Percentiles rank a stretch among this genome's conserved stretches.
Evolutionary conservation across 345 rosid species (phyloP).

Genomic region (Euphorbia lathyris): DNA sequence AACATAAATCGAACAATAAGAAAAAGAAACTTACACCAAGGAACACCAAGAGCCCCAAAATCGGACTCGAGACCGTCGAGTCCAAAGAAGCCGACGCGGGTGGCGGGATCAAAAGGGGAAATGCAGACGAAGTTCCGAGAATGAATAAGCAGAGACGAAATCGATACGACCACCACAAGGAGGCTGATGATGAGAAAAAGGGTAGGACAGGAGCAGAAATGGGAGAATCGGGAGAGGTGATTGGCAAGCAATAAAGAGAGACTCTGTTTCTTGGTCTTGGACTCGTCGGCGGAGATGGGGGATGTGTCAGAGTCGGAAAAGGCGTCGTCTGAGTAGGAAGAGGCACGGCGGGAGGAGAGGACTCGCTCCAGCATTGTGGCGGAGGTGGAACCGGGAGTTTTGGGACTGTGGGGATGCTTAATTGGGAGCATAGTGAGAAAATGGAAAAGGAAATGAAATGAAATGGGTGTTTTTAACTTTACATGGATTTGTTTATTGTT

Average conservation of each 20-base stretch:
- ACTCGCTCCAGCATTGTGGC: conserved; percentile 29
- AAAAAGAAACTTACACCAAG: conserved; percentile 78
- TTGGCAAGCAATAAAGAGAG: conserved; percentile 21
- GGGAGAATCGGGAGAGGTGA: conserved; percentile 29
- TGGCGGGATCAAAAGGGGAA: conserved; percentile 59
- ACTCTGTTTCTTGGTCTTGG: conserved; percentile 31
- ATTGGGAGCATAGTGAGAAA: not conserved
- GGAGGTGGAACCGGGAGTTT: conserved; percentile 10
- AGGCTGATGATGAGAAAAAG: conserved; percentile 23
- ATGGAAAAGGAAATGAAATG: not conserved
- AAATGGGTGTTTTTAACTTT: not conserved
- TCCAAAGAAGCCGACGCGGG: conserved; percentile 70
- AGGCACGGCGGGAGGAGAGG: conserved; percentile 23
- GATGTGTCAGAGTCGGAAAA: conserved; percentile 6
- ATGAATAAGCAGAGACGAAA: conserved; percentile 16
- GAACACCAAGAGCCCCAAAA: conserved; percentile 92
- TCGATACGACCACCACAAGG: conserved; percentile 7
- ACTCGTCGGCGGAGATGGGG: conserved; percentile 21
- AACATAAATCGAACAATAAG: not conserved
- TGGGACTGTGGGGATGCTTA: conserved; percentile 14
- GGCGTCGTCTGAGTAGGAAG: conserved; percentile 15
- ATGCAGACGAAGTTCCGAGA: conserved; percentile 62
- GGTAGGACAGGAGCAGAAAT: conserved; percentile 16
- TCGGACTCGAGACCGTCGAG: conserved; percentile 80
- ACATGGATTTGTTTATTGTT: not conserved